phyloP scores from a whole-genome alignment of 495 filamentous ascomycete genomes.

The Lindgomyces ingoldianus region DNA sequence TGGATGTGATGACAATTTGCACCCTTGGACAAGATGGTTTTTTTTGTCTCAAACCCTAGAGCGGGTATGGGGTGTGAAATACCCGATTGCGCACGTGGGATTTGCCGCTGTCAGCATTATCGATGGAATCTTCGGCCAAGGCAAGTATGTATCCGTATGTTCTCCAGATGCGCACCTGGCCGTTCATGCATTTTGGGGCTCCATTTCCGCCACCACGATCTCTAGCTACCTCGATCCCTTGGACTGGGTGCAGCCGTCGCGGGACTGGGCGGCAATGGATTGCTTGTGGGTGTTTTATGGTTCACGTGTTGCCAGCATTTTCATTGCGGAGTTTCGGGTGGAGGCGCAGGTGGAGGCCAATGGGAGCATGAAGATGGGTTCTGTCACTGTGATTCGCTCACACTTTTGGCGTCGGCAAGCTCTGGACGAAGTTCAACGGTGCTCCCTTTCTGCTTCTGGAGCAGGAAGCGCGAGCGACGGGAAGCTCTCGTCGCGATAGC shows the following conservation, averaged over 20 bases:
- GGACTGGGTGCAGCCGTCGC: constrained; percentile 4
- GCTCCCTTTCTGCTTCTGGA: background rate
- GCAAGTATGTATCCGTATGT: constrained; percentile 25
- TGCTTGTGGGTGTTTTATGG: background rate
- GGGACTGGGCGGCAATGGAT: constrained; percentile 26
- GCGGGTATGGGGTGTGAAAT: constrained; percentile 9
- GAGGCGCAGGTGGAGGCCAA: constrained; percentile 29
- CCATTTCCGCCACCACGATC: background rate
- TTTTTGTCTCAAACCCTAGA: constrained; percentile 21
- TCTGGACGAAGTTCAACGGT: constrained; percentile 17
- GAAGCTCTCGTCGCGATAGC: background rate
- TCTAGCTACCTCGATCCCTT: background rate
- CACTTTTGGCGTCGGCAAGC: background rate
- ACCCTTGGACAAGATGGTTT: constrained; percentile 11
- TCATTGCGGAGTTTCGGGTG: constrained; percentile 17
- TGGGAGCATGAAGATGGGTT: background rate
- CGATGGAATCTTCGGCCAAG: background rate
- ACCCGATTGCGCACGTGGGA: constrained; percentile 27
- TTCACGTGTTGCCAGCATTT: constrained; percentile 6
- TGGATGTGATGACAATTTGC: constrained; percentile 22
- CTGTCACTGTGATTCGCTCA: constrained; percentile 14
- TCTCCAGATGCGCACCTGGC: background rate
- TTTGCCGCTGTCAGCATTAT: constrained; percentile 9
- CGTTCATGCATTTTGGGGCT: background rate
- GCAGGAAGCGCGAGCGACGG: background rate